Base-by-base conservation (phyloP, 1,284 basidiomycete genomes). In the Boletus smithii region DNA sequence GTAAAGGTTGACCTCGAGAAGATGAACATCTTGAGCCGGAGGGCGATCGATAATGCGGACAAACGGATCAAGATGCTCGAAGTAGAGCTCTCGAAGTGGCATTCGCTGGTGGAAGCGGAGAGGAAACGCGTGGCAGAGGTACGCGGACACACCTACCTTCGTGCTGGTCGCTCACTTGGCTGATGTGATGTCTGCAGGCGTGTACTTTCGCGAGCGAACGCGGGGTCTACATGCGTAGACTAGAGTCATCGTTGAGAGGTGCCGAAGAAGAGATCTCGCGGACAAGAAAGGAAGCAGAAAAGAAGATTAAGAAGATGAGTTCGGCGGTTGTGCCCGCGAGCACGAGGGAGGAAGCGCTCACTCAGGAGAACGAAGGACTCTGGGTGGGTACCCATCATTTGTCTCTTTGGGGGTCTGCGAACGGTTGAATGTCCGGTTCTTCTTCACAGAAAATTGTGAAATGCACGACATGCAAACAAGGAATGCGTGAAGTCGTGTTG, bases 381-480 rank as follows among this genome's bases (percentile, higher is more conserved):
- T 81, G 86, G 71, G 87, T 89, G 56, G 54, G 81, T 45, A 11
- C 5, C n/a, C 17, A 17, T 22, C n/a, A 45, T 32, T 29, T 27
- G 16, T 22, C n/a, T 4, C 4, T 9, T 22, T 10, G 27, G 8
- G 29, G n/a, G n/a, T n/a, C n/a, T n/a, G n/a, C n/a, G n/a, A n/a
- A n/a, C n/a, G n/a, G n/a, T n/a, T n/a, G n/a, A n/a, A n/a, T n/a
- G n/a, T n/a, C n/a, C n/a, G n/a, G 18, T 30, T 16, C 17, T 11
- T 32, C 3, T 14, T 23, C 30, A 8, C 66, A 95, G 92, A 80
- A 79, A 66, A 73, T 98, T 36, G 77, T 99, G 38, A 88, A 91
- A 61, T 99, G 97, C 69, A 93, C 91, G 18, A 92, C 90, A 8
- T 99, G 95, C 72, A 83, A 85, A 54, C 76, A 82, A 52, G 79